Evolutionary conservation across 495 filamentous ascomycete genomes (phyloP), one percentile per base, ranked within the genome.

Genomic region (Parachaetomium inaequale): DNA sequence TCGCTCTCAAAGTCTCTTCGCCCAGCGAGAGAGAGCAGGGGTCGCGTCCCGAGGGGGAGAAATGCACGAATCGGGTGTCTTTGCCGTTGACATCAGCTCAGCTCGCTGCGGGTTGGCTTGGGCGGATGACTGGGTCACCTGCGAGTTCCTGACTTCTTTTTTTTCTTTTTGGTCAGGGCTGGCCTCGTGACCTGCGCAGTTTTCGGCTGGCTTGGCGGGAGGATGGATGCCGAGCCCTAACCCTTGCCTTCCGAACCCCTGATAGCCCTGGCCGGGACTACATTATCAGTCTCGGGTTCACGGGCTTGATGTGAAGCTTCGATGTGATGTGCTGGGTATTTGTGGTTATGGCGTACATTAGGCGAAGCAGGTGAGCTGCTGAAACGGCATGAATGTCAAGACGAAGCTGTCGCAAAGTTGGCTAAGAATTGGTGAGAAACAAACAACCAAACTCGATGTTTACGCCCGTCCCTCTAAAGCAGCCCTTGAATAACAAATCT

Each of bases 41-140:
- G 17, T 4, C 32, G 32, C 4, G 6, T 25, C 52, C 19, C 14
- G 11, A 40, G 2, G 11, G 4, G 17, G 3, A 1, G 34, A 59
- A 52, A 42, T 32, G 58, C 58, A 60, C 47, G 54, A 58, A 58
- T 63, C 61, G 29, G 60, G 25, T 47, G 50, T 15, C 40, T 6
- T 47, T 50, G 19, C n/a, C 19, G 31, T 26, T 2, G 8, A 14
- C 42, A 17, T 63, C 42, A 52, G 46, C 54, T 46, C 26, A 58
- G 46, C 34, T 29, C 19, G 21, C 4, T n/a, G 28, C n/a, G 14
- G 4, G 6, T 49, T 23, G 17, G 19, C 11, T 32, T 29, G 53
- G 40, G 32, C 59, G 47, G 19, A 31, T 58, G 61, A 63, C 36
- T 43, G 58, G 61, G 31, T 58, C 61, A 63, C n/a, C 61, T 63